These are phyloP conservation scores for Pyrenophora seminiperda DNA, from an alignment of 2,329 filamentous ascomycete species.

Conservation along the genomic window DNA sequence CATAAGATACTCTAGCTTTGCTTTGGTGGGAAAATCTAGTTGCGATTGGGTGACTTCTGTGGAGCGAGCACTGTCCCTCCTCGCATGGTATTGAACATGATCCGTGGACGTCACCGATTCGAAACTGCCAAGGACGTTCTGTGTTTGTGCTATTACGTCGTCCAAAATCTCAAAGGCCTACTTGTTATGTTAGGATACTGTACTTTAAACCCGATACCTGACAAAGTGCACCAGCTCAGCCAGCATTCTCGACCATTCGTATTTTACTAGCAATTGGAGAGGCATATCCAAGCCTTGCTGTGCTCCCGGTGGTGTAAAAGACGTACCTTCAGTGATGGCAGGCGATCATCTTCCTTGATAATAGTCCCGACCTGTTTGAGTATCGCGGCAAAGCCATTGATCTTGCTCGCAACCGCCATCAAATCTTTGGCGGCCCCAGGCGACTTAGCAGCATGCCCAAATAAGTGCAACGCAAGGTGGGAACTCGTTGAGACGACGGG, in stretches of 20 bases:
- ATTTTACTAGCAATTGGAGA: no score
- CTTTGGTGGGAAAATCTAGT: slow-evolving; percentile 17
- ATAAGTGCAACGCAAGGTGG: slow-evolving; percentile 42
- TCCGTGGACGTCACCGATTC: slow-evolving; percentile 26
- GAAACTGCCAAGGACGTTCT: slow-evolving; percentile 36
- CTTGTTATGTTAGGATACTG: slow-evolving; percentile 12
- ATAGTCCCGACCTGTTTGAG: slow-evolving; percentile 48
- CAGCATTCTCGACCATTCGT: no score
- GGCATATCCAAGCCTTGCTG: no score
- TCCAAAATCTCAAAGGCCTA: slow-evolving; percentile 43
- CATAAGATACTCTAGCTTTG: slow-evolving; percentile 40
- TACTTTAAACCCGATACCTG: no score
- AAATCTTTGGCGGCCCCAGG: slow-evolving; percentile 34
- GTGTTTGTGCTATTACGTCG: slow-evolving; percentile 42
- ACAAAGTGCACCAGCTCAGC: no score
- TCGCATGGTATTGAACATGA: slow-evolving; percentile 7
- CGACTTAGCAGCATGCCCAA: slow-evolving; percentile 35
- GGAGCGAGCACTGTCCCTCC: slow-evolving; percentile 7
- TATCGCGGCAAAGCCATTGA: slow-evolving; percentile 44
- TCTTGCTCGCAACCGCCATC: slow-evolving; percentile 38
- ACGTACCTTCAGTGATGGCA: slow-evolving; percentile 45
- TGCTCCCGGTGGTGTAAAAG: background rate
- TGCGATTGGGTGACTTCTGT: slow-evolving; percentile 5
- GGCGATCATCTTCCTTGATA: slow-evolving; percentile 45
- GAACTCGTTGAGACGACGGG: slow-evolving; percentile 43